Percentiles rank a stretch among this genome's conserved stretches.
phyloP scores from a whole-genome alignment of 257 asterid genomes.

The Solanum tacnaense region DNA sequence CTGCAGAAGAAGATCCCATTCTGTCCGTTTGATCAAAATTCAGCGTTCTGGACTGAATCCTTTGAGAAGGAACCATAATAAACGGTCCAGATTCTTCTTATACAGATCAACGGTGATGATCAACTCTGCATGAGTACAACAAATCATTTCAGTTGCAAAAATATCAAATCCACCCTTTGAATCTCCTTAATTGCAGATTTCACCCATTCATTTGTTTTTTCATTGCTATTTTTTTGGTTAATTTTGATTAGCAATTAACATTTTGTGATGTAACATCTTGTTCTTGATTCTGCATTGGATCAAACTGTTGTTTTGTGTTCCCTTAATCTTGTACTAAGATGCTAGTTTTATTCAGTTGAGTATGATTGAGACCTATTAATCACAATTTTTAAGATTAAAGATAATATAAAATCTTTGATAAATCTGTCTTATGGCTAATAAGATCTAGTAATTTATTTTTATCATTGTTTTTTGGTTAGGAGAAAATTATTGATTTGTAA shows the following conservation, averaged over 20 bases:
- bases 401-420: background rate
- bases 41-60: constrained; percentile 35
- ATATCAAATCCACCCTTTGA: background rate
- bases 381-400: background rate
- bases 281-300: background rate
- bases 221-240: background rate
- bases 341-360: background rate
- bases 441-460: background rate
- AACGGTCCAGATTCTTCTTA: constrained; percentile 12
- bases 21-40: constrained; percentile 55
- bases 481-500: background rate
- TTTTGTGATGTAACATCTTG: background rate
- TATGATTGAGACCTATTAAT: background rate
- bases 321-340: background rate
- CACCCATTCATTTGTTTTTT: background rate
- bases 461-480: background rate
- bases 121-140: background rate
- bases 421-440: background rate
- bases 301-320: background rate
- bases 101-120: background rate
- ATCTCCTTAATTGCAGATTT: background rate
- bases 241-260: background rate
- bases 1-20: constrained; percentile 46
- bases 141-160: background rate
- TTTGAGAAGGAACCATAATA: constrained; percentile 24